These are phyloP conservation scores for Centrapalus pauciflorus DNA, from an alignment of 129 eudicot genomes.

Conservation along the genomic window DNA sequence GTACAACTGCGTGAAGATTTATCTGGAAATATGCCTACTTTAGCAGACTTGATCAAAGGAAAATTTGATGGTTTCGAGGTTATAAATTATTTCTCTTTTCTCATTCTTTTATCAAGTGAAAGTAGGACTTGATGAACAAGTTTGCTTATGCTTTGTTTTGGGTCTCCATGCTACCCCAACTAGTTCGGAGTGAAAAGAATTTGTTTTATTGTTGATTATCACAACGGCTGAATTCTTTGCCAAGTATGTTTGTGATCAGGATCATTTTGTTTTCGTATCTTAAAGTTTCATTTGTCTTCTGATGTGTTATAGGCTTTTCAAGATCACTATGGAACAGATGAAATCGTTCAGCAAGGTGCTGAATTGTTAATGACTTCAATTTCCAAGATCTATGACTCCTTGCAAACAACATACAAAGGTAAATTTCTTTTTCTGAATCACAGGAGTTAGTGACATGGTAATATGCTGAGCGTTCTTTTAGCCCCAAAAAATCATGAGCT, in stretches of 20 bases:
- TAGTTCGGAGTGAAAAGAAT: not conserved
- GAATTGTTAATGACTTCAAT: constrained; percentile 50
- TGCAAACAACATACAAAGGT: constrained; percentile 67
- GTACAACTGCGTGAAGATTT: constrained; percentile 41
- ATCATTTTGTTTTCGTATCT: constrained; percentile 10
- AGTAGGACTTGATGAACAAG: no score
- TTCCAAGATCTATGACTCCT: constrained; percentile 59
- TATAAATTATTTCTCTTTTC: constrained; percentile 1
- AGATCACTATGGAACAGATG: constrained; percentile 69
- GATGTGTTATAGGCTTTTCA: constrained; percentile 50
- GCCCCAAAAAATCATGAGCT: not conserved
- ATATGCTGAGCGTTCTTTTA: no score
- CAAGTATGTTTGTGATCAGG: not conserved
- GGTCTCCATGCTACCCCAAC: not conserved
- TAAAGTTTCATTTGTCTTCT: not conserved
- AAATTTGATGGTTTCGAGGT: constrained; percentile 81
- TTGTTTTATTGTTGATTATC: constrained; percentile 1
- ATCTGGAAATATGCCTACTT: constrained; percentile 23
- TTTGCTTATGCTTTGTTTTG: no score
- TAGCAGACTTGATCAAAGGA: constrained; percentile 63
- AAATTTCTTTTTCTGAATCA: not conserved
- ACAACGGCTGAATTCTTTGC: not conserved
- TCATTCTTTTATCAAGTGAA: not conserved
- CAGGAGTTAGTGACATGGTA: no score
- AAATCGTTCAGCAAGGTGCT: constrained; percentile 49